Evolutionary conservation across 2,329 filamentous ascomycete species (phyloP).

Genomic region (Mycosphaerella arachidis): DNA sequence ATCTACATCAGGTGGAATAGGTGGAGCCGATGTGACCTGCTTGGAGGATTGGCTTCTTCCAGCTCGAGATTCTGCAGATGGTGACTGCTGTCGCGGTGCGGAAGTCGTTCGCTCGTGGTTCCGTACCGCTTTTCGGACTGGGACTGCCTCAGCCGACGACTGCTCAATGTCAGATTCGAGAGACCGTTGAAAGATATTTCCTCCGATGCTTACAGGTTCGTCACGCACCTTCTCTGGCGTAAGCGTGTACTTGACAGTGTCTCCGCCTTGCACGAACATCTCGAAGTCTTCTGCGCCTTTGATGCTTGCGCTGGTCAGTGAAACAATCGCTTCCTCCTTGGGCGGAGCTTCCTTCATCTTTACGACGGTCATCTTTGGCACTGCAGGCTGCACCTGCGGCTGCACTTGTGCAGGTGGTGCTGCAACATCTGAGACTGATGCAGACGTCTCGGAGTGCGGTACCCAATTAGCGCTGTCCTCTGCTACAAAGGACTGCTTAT

Average conservation of each 20-base stretch:
- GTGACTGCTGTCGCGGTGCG: slow-evolving; percentile 9
- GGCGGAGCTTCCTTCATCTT: slow-evolving; percentile 18
- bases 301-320: slow-evolving; percentile 32
- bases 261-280: slow-evolving; percentile 42
- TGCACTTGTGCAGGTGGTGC: slow-evolving; percentile 24
- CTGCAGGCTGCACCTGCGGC: slow-evolving; percentile 28
- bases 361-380: slow-evolving; percentile 24
- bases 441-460: slow-evolving; percentile 10
- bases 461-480: slow-evolving; percentile 14
- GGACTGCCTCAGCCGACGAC: slow-evolving; percentile 11
- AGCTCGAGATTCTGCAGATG: slow-evolving; percentile 14
- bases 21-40: slow-evolving; percentile 17
- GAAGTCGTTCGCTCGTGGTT: slow-evolving; percentile 10
- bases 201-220: slow-evolving; percentile 36
- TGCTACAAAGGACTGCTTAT: slow-evolving; percentile 17
- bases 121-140: slow-evolving; percentile 10
- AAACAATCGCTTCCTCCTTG: slow-evolving; percentile 12
- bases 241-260: slow-evolving; percentile 49
- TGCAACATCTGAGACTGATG: slow-evolving; percentile 7
- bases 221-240: slow-evolving; percentile 46
- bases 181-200: neutral
- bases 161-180: slow-evolving; percentile 6
- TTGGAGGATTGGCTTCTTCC: slow-evolving; percentile 21
- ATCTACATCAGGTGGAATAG: slow-evolving; percentile 12
- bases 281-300: slow-evolving; percentile 43